Evolutionary conservation across 2,329 filamentous ascomycete genomes (phyloP).

Genomic region (Leptographium procerum): DNA sequence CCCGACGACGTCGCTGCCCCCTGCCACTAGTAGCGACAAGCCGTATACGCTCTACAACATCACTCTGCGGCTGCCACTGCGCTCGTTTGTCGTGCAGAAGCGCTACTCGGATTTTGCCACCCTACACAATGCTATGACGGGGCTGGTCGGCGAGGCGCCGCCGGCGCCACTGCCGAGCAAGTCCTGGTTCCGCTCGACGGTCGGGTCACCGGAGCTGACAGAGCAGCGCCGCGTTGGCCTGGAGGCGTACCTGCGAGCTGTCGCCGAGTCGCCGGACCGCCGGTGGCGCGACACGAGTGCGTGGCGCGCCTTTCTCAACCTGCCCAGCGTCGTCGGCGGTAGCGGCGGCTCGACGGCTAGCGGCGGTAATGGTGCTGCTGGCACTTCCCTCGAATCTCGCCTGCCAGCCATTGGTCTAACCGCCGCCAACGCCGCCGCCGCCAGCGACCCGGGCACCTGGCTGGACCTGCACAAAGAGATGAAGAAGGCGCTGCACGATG

Average conservation of each 20-base stretch:
- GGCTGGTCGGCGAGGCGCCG: constrained; percentile 49
- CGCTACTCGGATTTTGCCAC: constrained; percentile 70
- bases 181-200: constrained; percentile 65
- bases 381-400: constrained; percentile 21
- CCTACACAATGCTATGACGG: constrained; percentile 52
- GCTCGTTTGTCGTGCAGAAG: constrained; percentile 65
- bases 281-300: constrained; percentile 63
- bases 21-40: constrained; percentile 41
- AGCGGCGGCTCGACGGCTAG: constrained; percentile 7
- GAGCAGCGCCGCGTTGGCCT: constrained; percentile 57
- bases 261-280: constrained; percentile 62
- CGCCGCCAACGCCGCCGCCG: constrained; percentile 27
- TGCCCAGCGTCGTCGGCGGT: constrained; percentile 32
- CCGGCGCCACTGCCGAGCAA: constrained; percentile 60
- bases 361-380: constrained; percentile 5
- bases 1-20: constrained; percentile 49
- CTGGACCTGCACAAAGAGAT: constrained; percentile 64
- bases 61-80: constrained; percentile 62
- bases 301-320: constrained; percentile 64
- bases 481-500: constrained; percentile 59
- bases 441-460: constrained; percentile 58
- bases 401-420: constrained; percentile 24
- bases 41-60: constrained; percentile 71
- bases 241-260: constrained; percentile 59
- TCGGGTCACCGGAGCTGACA: constrained; percentile 57